Evolutionary conservation across 495 filamentous ascomycete genomes (phyloP), one percentile per base, ranked within the genome.

Genomic region (Aspergillus mulundensis): DNA sequence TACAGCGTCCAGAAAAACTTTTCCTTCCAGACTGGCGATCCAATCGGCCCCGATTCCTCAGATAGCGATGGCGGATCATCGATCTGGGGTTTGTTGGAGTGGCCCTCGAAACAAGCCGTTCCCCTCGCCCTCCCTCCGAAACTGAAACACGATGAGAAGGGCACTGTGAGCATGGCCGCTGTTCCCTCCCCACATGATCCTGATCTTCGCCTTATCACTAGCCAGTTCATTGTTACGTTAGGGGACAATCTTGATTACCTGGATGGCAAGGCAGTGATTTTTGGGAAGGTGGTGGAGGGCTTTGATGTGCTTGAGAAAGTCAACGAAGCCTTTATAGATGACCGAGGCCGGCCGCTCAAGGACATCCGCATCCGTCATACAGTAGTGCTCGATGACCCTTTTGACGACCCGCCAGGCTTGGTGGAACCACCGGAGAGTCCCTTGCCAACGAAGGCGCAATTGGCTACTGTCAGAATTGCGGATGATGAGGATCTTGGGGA

Each of bases 331-430:
- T 95, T 95, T 56, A 84, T 89, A 54, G 92, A 97, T 68, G 85
- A 90, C 42, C 82, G 83, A 16, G 90, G 90, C 40, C 82, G 90
- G 53, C 92, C 92, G 15, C 75, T 97, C 46, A 90, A 85, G 61
- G 92, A 97, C 73, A 95, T 97, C 57, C 86, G 92, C 25, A 92
- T 97, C 63, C 87, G 90, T 52, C 92, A 97, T 68, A 94, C 91
- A 0, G 84, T 89, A 15, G 76, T 96, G 24, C 82, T 97, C 21
- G 92, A 97, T 63, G 92, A 97, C 63, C 91, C 91, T 0, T 95
- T 86, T 62, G 76, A 84, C 34, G 91, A 97, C 60, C 92, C 91
- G 0, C 60, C 78, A 0, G 88, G 86, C 8, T 72, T 96, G 20
- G 70, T 85, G 18, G 88, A 88, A 60, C 90, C 91, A 2, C 81